Conservation (phyloP, 116 monocot genomes). For the Dioscorea cayenensis region DNA sequence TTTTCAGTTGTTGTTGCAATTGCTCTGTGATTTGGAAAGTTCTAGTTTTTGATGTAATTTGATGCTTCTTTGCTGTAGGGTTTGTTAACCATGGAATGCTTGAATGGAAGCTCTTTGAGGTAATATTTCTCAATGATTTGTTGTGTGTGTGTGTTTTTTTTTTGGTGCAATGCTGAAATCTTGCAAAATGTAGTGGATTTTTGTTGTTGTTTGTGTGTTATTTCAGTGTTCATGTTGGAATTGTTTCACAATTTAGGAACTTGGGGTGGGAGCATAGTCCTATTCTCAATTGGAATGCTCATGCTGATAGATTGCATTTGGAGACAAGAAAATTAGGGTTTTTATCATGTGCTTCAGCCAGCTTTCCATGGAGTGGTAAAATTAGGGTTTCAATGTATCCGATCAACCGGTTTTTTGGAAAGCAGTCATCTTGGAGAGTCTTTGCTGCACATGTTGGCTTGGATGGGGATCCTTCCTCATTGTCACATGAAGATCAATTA, state of each 20-base stretch:
- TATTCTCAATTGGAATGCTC: neutral
- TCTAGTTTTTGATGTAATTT: too few species aligned
- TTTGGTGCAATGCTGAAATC: neutral
- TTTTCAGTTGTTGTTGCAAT: too few species aligned
- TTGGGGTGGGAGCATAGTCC: constrained; percentile 7
- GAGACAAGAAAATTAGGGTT: constrained; percentile 7
- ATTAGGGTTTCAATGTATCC: constrained; percentile 14
- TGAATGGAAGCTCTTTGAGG: constrained; percentile 10
- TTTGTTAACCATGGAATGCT: constrained; percentile 12
- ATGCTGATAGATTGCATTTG: constrained; percentile 3
- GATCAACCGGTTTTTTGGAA: neutral
- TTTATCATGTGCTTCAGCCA: constrained; percentile 3
- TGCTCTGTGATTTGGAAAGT: too few species aligned
- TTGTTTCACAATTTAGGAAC: constrained; percentile 17
- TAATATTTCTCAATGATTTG: neutral
- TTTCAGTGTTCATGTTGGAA: neutral
- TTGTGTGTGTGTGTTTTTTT: too few species aligned
- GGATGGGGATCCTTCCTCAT: constrained; percentile 23
- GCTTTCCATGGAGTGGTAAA: constrained; percentile 1
- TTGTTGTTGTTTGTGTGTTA: too few species aligned
- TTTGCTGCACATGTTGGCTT: constrained; percentile 24
- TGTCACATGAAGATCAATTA: constrained; percentile 8
- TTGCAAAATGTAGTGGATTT: neutral
- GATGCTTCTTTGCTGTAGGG: neutral
- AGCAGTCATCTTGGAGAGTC: constrained; percentile 19